Evolutionary conservation across 805 yeast species (phyloP).

Genomic region (Grigorovia transvaalensis): DNA sequence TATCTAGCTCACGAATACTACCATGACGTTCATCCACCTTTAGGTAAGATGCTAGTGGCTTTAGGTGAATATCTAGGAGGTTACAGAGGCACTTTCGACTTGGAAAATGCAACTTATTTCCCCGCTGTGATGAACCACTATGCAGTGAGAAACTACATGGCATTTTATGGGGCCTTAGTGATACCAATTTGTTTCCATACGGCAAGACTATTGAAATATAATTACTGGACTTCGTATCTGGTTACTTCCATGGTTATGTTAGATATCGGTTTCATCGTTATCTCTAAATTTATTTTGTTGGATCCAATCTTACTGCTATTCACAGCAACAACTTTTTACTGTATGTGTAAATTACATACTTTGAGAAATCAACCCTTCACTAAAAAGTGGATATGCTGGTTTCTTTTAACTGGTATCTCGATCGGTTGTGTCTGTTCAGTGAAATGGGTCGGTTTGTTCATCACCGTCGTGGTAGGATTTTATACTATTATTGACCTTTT

Average conservation of each 20-base stretch:
- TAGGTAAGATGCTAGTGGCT: constrained; percentile 89
- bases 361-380: constrained; percentile 45
- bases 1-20: constrained; percentile 82
- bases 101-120: constrained; percentile 70
- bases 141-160: constrained; percentile 81
- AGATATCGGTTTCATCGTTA: constrained; percentile 74
- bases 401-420: constrained; percentile 50
- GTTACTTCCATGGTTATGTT: constrained; percentile 69
- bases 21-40: constrained; percentile 95
- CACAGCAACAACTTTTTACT: constrained; percentile 71
- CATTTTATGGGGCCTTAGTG: constrained; percentile 70
- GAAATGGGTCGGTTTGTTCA: constrained; percentile 76
- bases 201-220: constrained; percentile 63
- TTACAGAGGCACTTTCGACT: constrained; percentile 80
- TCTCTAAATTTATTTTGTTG: constrained; percentile 80
- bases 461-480: constrained; percentile 50
- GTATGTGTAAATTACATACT: constrained; percentile 63
- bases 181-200: constrained; percentile 84
- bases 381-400: constrained; percentile 63
- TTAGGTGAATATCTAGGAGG: constrained; percentile 79
- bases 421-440: constrained; percentile 79
- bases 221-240: constrained; percentile 63
- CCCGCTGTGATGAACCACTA: constrained; percentile 73
- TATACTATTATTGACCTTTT: constrained; percentile 46
- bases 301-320: constrained; percentile 88